These are phyloP conservation scores for Eleusine coracana DNA, from an alignment of 176 grass and related monocot genomes.

Conservation along the genomic window DNA sequence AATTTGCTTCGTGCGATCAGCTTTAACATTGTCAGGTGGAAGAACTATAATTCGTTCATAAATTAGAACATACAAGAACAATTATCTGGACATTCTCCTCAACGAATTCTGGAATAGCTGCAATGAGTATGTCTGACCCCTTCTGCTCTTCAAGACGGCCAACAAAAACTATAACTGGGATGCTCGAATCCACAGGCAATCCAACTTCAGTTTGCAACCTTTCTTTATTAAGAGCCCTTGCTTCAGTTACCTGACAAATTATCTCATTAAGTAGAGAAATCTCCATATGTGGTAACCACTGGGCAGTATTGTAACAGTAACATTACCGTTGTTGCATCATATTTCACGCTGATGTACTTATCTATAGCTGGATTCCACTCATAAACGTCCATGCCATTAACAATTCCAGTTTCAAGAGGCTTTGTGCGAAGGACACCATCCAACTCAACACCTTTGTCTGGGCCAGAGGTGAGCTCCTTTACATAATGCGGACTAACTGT, in stretches of 20 bases:
- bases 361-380: constrained; percentile 85
- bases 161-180: constrained; percentile 76
- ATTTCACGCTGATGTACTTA: constrained; percentile 72
- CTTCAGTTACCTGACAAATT: constrained; percentile 66
- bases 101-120: constrained; percentile 77
- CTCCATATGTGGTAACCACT: neutral
- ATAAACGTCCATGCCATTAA: constrained; percentile 91
- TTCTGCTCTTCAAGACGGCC: constrained; percentile 96
- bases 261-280: constrained; percentile 35
- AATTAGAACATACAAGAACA: constrained; percentile 65
- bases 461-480: constrained; percentile 79
- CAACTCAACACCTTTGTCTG: constrained; percentile 77
- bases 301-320: neutral
- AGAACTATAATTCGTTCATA: constrained; percentile 4
- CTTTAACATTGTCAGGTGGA: neutral
- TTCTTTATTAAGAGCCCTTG: constrained; percentile 88
- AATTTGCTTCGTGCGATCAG: constrained; percentile 9
- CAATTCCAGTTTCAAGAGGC: constrained; percentile 62
- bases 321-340: constrained; percentile 73
- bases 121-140: constrained; percentile 90
- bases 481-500: constrained; percentile 92
- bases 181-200: constrained; percentile 64
- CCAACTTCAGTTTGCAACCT: constrained; percentile 89
- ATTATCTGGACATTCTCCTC: constrained; percentile 86
- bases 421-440: constrained; percentile 55